phyloP scores from a whole-genome alignment of 2,329 filamentous ascomycete genomes.

The Neopestalotiopsis sp. region DNA sequence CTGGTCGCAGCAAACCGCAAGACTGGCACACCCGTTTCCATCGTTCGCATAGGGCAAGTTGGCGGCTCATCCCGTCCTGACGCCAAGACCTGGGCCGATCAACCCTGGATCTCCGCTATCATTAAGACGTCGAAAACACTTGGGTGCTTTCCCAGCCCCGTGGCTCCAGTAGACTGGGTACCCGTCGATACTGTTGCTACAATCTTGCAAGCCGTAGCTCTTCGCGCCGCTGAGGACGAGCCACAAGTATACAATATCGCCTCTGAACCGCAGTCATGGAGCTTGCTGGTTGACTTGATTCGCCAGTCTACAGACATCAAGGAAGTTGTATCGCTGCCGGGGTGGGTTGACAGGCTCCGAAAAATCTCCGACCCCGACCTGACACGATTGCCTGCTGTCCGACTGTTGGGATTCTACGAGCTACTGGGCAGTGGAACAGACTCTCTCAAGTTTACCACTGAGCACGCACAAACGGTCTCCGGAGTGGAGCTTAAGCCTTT shows the following conservation, averaged over 20 bases:
- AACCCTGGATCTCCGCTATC: constrained; percentile 26
- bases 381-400: constrained; percentile 23
- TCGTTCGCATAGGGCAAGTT: constrained; percentile 27
- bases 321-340: constrained; percentile 18
- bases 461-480: neutral
- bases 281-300: constrained; percentile 18
- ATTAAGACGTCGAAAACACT: constrained; percentile 22
- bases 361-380: constrained; percentile 21
- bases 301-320: constrained; percentile 4
- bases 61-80: constrained; percentile 17
- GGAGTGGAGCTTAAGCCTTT: neutral
- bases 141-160: constrained; percentile 19
- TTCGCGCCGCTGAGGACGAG: neutral
- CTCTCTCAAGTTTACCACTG: neutral
- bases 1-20: constrained; percentile 18
- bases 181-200: constrained; percentile 22
- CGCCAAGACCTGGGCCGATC: constrained; percentile 21
- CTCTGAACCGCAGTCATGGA: constrained; percentile 22
- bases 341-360: constrained; percentile 23
- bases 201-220: neutral
- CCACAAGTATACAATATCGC: neutral
- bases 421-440: constrained; percentile 8
- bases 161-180: constrained; percentile 24
- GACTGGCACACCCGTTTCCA: constrained; percentile 19
- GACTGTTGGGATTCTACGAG: constrained; percentile 24